These are phyloP conservation scores for Lindgomyces ingoldianus DNA, from an alignment of 495 filamentous ascomycete species.

Conservation along the genomic window DNA sequence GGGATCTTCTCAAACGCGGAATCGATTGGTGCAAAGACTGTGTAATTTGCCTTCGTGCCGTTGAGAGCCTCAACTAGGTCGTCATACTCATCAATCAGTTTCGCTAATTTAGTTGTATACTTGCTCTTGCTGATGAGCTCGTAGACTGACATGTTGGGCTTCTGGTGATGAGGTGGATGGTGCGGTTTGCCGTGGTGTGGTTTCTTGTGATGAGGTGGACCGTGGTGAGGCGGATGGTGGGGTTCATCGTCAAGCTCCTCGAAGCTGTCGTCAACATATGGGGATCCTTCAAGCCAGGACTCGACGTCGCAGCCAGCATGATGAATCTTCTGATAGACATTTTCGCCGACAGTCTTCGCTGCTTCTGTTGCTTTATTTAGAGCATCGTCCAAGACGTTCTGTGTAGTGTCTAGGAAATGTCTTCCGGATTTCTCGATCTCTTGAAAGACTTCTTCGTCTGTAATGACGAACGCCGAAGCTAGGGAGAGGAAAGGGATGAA, in stretches of 20 bases:
- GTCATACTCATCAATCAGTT: conserved; percentile 67
- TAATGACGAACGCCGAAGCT: conserved; percentile 61
- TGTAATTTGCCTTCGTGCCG: conserved; percentile 67
- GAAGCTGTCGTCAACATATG: conserved; percentile 38
- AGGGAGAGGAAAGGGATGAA: conserved; percentile 57
- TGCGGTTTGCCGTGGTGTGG: conserved; percentile 39
- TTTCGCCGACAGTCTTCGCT: conserved; percentile 35
- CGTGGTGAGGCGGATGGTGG: conserved; percentile 36
- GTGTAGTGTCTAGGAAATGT: conserved; percentile 42
- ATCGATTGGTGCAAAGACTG: conserved; percentile 79
- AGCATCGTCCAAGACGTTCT: conserved; percentile 53
- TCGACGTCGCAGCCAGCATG: conserved; percentile 48
- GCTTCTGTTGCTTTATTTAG: conserved; percentile 45
- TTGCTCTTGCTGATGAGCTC: conserved; percentile 71
- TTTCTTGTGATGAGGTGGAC: conserved; percentile 39
- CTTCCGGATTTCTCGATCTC: conserved; percentile 44
- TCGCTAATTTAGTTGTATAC: conserved; percentile 72
- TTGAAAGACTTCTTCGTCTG: conserved; percentile 53
- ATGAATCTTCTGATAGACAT: conserved; percentile 43
- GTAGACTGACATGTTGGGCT: conserved; percentile 71
- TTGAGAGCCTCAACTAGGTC: conserved; percentile 72
- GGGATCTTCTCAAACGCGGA: conserved; percentile 70
- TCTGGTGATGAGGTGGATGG: conserved; percentile 35
- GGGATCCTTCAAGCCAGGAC: conserved; percentile 47
- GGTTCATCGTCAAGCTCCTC: conserved; percentile 36